These are phyloP conservation scores for Glaciozyma martinii DNA, from an alignment of 768 basidiomycete species.

Conservation along the genomic window DNA sequence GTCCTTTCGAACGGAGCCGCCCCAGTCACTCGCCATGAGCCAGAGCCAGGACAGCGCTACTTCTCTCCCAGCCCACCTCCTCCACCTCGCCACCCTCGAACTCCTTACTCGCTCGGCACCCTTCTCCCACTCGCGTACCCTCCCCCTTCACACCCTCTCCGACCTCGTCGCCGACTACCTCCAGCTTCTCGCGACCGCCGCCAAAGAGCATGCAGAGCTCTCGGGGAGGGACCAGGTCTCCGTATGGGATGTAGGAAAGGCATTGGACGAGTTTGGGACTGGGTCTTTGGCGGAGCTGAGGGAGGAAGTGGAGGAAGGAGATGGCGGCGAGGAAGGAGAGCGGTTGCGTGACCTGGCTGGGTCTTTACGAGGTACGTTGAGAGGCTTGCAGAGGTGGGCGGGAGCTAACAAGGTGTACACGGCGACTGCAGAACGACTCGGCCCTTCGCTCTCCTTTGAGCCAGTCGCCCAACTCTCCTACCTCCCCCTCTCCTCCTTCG, in stretches of 20 bases:
- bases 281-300: slow-evolving; percentile 3
- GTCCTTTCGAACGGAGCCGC: too few relatives aligned
- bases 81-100: slow-evolving; percentile 17
- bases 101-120: slow-evolving; percentile 13
- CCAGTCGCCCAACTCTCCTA: not conserved
- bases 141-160: slow-evolving; percentile 19
- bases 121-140: slow-evolving; percentile 16
- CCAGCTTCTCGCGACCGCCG: slow-evolving; percentile 4
- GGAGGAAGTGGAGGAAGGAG: slow-evolving; percentile 3
- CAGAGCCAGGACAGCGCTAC: too few relatives aligned
- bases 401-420: not conserved
- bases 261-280: slow-evolving; percentile 10
- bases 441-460: not conserved
- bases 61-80: slow-evolving; percentile 6
- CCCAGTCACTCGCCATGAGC: too few relatives aligned
- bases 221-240: slow-evolving; percentile 7
- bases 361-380: slow-evolving; percentile 11
- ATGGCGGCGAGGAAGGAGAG: slow-evolving; percentile 17
- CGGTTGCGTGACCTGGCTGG: slow-evolving; percentile 10
- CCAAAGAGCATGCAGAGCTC: slow-evolving; percentile 3
- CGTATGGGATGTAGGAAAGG: slow-evolving; percentile 20
- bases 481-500: not conserved
- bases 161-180: slow-evolving; percentile 27
- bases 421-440: not conserved
- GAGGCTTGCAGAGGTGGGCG: not conserved